Percentiles rank a stretch among this genome's conserved stretches.
These are phyloP conservation scores for Colletotrichum truncatum DNA, from an alignment of 2,329 filamentous ascomycete species.

Conservation along the genomic window DNA sequence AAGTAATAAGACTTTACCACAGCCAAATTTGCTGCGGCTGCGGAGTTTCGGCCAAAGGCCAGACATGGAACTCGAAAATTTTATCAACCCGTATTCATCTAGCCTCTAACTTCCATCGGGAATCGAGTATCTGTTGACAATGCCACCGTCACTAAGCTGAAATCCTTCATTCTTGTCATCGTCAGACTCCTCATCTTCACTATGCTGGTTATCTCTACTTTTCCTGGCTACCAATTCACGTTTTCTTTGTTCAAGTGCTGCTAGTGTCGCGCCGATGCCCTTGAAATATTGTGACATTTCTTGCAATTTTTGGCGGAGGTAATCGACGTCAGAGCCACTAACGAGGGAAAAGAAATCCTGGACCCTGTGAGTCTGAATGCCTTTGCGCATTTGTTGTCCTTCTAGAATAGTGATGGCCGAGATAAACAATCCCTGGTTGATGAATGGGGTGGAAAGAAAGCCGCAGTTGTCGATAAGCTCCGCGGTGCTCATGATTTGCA, in stretches of 20 bases:
- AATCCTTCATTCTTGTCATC: not conserved
- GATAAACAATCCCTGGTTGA: slow-evolving; percentile 6
- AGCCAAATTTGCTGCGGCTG: too few species aligned
- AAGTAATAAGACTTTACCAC: too few species aligned
- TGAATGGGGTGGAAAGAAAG: not conserved
- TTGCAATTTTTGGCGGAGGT: not conserved
- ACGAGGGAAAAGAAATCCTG: not conserved
- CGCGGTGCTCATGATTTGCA: not conserved
- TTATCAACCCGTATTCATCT: not conserved
- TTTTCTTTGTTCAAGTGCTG: not conserved
- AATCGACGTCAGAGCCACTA: not conserved
- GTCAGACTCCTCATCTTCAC: not conserved
- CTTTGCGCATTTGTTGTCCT: not conserved
- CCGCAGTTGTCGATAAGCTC: not conserved
- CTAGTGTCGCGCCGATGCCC: not conserved
- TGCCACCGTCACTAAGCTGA: not conserved
- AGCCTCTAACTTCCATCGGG: not conserved
- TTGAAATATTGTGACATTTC: not conserved
- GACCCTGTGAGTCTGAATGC: not conserved
- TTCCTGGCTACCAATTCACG: not conserved
- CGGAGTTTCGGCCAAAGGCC: too few species aligned
- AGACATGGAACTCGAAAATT: too few species aligned
- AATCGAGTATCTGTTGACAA: slow-evolving; percentile 1
- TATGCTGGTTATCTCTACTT: not conserved
- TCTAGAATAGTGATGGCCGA: not conserved